These are phyloP conservation scores for Russula foetens DNA, from an alignment of 768 basidiomycete species.

Conservation along the genomic window DNA sequence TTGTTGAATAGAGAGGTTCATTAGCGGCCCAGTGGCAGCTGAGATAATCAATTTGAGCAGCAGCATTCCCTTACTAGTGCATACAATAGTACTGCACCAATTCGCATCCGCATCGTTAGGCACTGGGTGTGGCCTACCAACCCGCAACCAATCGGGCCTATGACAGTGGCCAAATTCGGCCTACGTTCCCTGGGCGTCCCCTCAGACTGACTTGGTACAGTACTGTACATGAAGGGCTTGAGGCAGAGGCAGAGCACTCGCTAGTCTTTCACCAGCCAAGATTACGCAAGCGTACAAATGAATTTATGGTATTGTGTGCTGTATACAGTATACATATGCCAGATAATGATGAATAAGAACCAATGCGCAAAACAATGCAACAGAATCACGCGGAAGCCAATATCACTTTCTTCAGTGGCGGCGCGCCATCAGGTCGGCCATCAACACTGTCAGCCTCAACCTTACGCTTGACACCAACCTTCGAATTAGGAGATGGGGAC, in stretches of 20 bases:
- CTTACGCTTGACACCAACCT: slow-evolving; percentile 69
- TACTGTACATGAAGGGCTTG: no score
- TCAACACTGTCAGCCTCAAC: slow-evolving; percentile 36
- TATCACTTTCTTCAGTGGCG: slow-evolving; percentile 61
- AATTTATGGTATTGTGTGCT: slow-evolving; percentile 16
- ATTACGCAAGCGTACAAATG: background rate
- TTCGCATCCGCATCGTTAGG: no score
- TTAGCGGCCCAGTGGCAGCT: background rate
- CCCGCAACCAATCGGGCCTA: no score
- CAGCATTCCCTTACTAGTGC: background rate
- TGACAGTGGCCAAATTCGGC: no score
- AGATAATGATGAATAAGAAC: slow-evolving; percentile 18
- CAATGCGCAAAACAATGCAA: slow-evolving; percentile 1
- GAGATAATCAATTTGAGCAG: background rate
- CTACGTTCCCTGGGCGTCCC: no score
- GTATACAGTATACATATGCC: slow-evolving; percentile 20
- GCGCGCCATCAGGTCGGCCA: slow-evolving; percentile 40
- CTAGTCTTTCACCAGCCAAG: background rate
- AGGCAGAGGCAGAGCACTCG: background rate
- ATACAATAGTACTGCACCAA: no score
- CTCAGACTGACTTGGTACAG: no score
- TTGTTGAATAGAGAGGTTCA: background rate
- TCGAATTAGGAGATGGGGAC: slow-evolving; percentile 47
- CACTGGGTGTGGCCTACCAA: no score
- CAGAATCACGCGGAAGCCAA: slow-evolving; percentile 22